Percentiles rank a stretch among this genome's conserved stretches.
Evolutionary conservation across 78 protist species (phyloP).

Genomic region (Isochrysis galbana): DNA sequence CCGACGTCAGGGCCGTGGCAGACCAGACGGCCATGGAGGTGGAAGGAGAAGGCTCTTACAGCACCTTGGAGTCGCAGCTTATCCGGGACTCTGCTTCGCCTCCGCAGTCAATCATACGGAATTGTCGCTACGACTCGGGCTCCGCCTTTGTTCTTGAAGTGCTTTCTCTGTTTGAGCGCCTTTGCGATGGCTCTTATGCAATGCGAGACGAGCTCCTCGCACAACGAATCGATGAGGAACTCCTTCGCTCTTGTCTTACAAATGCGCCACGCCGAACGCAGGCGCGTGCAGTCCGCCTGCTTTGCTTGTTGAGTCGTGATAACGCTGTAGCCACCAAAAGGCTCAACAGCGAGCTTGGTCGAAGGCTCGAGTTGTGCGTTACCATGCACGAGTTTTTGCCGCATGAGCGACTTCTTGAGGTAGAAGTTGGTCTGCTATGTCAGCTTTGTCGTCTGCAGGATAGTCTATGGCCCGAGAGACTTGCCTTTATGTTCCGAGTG

Average conservation of each 20-base stretch:
- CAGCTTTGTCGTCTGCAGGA: neutral
- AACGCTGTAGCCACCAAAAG: neutral
- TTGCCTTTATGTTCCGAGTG: neutral
- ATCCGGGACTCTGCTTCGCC: too few relatives aligned
- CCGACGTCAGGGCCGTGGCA: neutral
- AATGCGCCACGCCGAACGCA: neutral
- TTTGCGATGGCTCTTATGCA: neutral
- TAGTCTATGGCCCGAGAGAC: neutral
- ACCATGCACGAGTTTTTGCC: neutral
- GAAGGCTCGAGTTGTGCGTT: neutral
- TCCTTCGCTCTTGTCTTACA: constrained; percentile 32
- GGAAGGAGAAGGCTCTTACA: too few relatives aligned
- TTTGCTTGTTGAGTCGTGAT: neutral
- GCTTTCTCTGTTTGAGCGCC: neutral
- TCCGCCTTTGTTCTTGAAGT: neutral
- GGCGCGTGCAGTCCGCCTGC: neutral
- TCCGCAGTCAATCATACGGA: too few relatives aligned
- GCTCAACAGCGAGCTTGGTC: neutral
- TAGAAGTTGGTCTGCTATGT: neutral
- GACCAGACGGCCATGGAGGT: too few relatives aligned
- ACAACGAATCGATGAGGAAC: constrained; percentile 41
- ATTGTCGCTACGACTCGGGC: constrained; percentile 8
- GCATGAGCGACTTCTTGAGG: neutral
- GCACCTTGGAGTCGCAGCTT: too few relatives aligned
- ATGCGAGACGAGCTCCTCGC: neutral